Evolutionary conservation across 345 rosid genomes (phyloP).

Genomic region (Heritiera fomes): DNA sequence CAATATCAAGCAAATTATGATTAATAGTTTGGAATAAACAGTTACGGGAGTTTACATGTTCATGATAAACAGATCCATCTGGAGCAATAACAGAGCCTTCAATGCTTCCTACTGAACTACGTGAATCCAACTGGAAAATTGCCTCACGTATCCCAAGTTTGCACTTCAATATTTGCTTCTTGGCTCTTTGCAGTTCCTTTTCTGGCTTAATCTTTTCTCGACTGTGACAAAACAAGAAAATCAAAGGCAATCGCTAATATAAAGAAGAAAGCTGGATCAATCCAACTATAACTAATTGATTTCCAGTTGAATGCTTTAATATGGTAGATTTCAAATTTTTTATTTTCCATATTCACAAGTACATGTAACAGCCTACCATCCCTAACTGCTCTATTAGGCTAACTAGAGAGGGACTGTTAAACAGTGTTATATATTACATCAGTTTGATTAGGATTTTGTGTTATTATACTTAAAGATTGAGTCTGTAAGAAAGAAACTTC

Average conservation of each 20-base stretch:
- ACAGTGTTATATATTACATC: neutral
- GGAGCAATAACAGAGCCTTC: conserved; percentile 82
- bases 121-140: conserved; percentile 71
- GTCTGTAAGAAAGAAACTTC: conserved; percentile 11
- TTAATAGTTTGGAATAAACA: neutral
- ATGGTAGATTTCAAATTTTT: neutral
- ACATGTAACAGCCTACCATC: neutral
- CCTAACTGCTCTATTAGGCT: neutral
- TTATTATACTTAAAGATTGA: neutral
- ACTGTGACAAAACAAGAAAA: conserved; percentile 40
- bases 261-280: neutral
- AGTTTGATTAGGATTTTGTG: neutral
- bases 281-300: neutral
- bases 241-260: conserved; percentile 12
- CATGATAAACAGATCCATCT: conserved; percentile 31
- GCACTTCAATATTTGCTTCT: conserved; percentile 79
- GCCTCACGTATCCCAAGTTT: conserved; percentile 95
- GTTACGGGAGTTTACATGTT: conserved; percentile 37
- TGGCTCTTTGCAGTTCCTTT: conserved; percentile 84
- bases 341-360: neutral
- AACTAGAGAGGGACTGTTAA: neutral
- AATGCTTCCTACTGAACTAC: conserved; percentile 80
- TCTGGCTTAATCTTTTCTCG: conserved; percentile 96
- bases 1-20: too few relatives aligned
- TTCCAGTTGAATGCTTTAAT: conserved; percentile 5